Evolutionary conservation across 2,329 filamentous ascomycete genomes (phyloP).

Genomic region (Cryoendolithus antarcticus): DNA sequence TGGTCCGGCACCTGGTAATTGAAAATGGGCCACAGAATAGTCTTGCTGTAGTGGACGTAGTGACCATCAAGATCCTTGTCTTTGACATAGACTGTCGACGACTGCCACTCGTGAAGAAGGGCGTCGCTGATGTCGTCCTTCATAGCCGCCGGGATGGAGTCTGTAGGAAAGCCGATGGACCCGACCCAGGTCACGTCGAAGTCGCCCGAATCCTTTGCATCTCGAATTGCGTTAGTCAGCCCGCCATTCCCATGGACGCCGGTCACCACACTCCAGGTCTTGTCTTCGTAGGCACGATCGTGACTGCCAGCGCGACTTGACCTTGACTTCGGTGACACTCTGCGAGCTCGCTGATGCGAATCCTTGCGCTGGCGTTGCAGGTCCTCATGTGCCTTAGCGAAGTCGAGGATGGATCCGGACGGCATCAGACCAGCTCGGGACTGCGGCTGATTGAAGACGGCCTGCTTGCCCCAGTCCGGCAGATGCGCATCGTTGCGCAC

Average conservation of each 20-base stretch:
- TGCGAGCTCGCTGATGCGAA: slow-evolving; percentile 7
- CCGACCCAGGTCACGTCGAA: slow-evolving; percentile 81
- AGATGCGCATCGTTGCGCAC: slow-evolving; percentile 64
- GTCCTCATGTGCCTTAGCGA: slow-evolving; percentile 37
- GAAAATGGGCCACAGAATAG: slow-evolving; percentile 94
- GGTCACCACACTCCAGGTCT: slow-evolving; percentile 69
- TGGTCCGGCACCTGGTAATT: slow-evolving; percentile 98
- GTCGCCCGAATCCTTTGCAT: slow-evolving; percentile 57
- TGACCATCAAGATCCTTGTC: slow-evolving; percentile 92
- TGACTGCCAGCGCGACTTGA: slow-evolving; percentile 24
- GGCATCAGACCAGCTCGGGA: slow-evolving; percentile 64
- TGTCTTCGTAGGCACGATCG: slow-evolving; percentile 50
- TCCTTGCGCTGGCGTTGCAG: slow-evolving; percentile 11
- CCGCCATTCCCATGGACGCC: slow-evolving; percentile 89
- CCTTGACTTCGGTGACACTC: slow-evolving; percentile 7
- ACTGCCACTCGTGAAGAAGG: slow-evolving; percentile 69
- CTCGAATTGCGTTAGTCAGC: slow-evolving; percentile 74
- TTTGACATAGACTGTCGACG: slow-evolving; percentile 70
- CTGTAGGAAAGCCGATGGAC: slow-evolving; percentile 86
- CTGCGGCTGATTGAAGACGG: slow-evolving; percentile 61
- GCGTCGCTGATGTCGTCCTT: slow-evolving; percentile 75
- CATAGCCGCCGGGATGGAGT: slow-evolving; percentile 63
- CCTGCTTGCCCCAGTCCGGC: slow-evolving; percentile 58
- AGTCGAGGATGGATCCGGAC: slow-evolving; percentile 62
- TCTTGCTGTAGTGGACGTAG: slow-evolving; percentile 94